A percentile compares a stretch with the other conserved stretches of the same genome.
phyloP scores from a whole-genome alignment of 441 rosid genomes.

The Pelargonium citronellum region DNA sequence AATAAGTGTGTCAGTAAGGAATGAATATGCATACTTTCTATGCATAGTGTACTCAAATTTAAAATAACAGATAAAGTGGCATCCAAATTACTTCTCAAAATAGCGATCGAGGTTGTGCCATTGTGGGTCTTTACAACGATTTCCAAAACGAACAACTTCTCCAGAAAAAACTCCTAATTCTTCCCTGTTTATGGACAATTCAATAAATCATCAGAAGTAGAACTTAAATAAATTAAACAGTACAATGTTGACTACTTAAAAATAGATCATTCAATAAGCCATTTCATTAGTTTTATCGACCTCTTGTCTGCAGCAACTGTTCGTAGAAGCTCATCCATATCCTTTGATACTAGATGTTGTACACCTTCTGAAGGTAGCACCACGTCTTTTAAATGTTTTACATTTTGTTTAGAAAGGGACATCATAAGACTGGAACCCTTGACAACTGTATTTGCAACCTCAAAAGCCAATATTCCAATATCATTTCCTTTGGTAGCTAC shows the following conservation, averaged over 20 bases:
- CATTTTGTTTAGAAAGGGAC: constrained; percentile 68
- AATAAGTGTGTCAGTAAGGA: constrained; percentile 8
- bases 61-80: constrained; percentile 9
- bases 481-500: constrained; percentile 77
- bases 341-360: constrained; percentile 78
- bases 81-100: constrained; percentile 68
- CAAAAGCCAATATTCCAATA: constrained; percentile 81
- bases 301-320: constrained; percentile 91
- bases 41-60: constrained; percentile 4
- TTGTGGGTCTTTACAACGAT: constrained; percentile 98
- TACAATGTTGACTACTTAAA: background rate
- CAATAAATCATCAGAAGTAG: constrained; percentile 1
- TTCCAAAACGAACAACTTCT: constrained; percentile 98
- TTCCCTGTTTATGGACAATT: constrained; percentile 46
- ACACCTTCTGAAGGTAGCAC: constrained; percentile 92
- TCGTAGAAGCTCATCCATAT: constrained; percentile 66
- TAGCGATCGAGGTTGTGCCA: constrained; percentile 97
- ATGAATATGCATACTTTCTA: background rate
- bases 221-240: constrained; percentile 6
- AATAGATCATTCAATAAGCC: constrained; percentile 4
- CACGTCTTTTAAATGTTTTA: constrained; percentile 64
- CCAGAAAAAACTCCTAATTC: constrained; percentile 80
- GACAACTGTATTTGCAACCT: constrained; percentile 92
- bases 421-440: constrained; percentile 92
- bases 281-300: constrained; percentile 27